Evolutionary conservation across 768 basidiomycete species (phyloP), one percentile per base, ranked within the genome.

Genomic region (Amanita rimosa): DNA sequence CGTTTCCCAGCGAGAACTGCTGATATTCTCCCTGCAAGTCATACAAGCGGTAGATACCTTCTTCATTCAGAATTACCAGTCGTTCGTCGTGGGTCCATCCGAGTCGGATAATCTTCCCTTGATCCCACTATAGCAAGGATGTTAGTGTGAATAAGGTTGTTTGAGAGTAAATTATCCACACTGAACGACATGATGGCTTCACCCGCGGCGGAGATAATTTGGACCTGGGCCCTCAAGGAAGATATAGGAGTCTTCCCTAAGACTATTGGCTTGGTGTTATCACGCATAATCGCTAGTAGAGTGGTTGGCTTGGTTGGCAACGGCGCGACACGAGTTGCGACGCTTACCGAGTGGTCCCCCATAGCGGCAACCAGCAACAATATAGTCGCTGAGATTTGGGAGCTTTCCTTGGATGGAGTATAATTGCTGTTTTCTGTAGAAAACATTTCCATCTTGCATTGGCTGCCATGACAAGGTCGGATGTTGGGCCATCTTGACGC

Each of bases 31-130:
- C 82, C 63, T 89, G 83, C 29, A 90, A 67, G 65, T 91, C 85
- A 58, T 97, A 97, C 21, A 97, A 57, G 40, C 96, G 75, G 65
- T 96, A 99, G 5, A 76, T 74, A 21, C 95, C 94, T 57, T 97
- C 93, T 64, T 95, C 92, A 59, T 93, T 89, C 34, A 98, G 66
- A 11, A 97, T 77, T 0, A 83, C 79, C 31, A 99, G 72, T 34
- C 79, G 74, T 60, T 94, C 90, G 57, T 88, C 81, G n/a, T 66
- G 60, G 0, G 85, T 85, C 88, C 88, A 91, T 17, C 89, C 89
- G 55, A 90, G 85, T 38, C 79, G 75, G 46, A 92, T 66, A 37
- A 96, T 82, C 57, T 77, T 85, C 48, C 79, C 78, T 58, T 91
- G 83, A 51, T 95, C 93, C 94, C 94, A 98, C 91, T 95, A 44